Evolutionary conservation across 169 alveolate species (phyloP).

Genomic region (Eimeria falciformis): DNA sequence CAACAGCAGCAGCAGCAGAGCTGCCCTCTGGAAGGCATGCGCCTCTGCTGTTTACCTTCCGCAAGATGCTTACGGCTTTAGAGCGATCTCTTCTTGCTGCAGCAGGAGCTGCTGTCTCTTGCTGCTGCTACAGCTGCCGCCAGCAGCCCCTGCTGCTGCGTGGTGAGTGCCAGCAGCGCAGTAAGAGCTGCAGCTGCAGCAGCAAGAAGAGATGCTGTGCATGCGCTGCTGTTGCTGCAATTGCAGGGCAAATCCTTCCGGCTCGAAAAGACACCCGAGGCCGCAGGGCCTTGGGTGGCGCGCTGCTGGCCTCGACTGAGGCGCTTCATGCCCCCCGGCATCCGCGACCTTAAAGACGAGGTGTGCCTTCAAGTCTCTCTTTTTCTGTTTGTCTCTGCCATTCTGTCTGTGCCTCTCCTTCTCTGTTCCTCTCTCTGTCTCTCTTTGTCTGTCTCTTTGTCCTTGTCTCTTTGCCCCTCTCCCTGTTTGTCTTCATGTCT

Average conservation of each 20-base stretch:
- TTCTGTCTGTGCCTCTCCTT: neutral
- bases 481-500: no score
- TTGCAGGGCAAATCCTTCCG: conserved; percentile 45
- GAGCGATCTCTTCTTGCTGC: neutral
- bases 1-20: neutral
- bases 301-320: conserved; percentile 73
- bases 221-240: neutral
- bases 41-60: neutral
- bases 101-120: neutral
- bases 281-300: conserved; percentile 53
- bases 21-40: neutral
- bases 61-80: no score
- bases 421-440: neutral
- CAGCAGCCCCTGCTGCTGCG: neutral
- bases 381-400: neutral
- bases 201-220: neutral
- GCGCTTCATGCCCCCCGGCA: conserved; percentile 45
- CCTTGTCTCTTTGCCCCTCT: no score
- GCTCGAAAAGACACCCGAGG: conserved; percentile 54
- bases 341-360: neutral
- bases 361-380: neutral
- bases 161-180: no score
- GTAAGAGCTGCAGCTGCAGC: neutral
- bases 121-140: neutral
- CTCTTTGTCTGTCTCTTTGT: neutral